Evolutionary conservation across 2,329 filamentous ascomycete species (phyloP), one percentile per base, ranked within the genome.

Genomic region (Pseudodiploospora longispora): DNA sequence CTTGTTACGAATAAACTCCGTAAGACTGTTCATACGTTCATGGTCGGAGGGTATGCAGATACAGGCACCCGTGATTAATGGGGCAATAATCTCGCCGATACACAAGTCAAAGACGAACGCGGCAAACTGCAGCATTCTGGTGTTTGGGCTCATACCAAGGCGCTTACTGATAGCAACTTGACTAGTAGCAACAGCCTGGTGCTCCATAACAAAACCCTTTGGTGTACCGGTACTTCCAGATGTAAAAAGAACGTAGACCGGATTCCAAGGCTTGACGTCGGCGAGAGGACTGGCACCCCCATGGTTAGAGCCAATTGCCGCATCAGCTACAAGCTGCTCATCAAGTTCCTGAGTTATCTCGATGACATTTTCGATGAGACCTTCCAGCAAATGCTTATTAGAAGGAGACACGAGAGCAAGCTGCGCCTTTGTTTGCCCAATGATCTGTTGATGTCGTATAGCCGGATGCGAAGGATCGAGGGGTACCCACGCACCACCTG

Each of bases 181-280:
- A 1, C 40, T 44, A 2, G 44, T 46, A 4, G 33, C 41, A 1
- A 46, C 36, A 3, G 44, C 28, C 5, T 31, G 10, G n/a, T 47
- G 43, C 0, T 48, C 41, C 31, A 59, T 44, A 28, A 72, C 61
- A 27, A 72, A 66, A 35, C 70, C 71, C 56, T 75, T 75, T 6
- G 70, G 72, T 33, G 60, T 58, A 5, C 71, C 71, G 1, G 71
- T 74, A 19, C 68, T 73, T 12, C 71, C 71, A 10, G 71, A 74
- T 28, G 71, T 75, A 51, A 74, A 75, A 56, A 74, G 70, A 50
- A 73, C 68, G 31, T 58, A 58, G 10, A 27, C 29, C 33, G 43
- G 39, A 28, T 43, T 46, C 6, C 40, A 40, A 42, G 43, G 12
- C 2, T 38, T 42, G 10, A 46, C 34, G 4, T 30, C 9, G 4